Evolutionary conservation across 208 protist genomes (phyloP), one percentile per base, ranked within the genome.

Genomic region (Porcisia deanei): DNA sequence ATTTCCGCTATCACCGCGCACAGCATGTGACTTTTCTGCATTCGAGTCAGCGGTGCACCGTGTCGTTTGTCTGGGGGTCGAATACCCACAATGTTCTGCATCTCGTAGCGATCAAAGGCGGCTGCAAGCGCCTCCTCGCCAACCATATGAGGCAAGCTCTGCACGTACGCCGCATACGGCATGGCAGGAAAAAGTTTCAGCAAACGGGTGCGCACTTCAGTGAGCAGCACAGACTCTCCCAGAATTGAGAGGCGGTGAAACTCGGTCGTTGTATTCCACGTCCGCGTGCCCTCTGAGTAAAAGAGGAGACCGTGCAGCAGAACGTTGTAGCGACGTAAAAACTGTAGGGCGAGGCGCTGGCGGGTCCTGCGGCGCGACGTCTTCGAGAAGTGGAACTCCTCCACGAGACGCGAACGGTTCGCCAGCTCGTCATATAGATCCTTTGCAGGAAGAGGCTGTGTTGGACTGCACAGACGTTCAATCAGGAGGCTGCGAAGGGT

Each of bases 301-400:
- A 94, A 97, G 34, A 97, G 79, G 22, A 96, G 81, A 55, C 91
- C 83, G 79, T 97, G 93, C 47, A 97, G 71, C 41, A 97, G 88
- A 5, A 97, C 90, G 77, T 97, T 97, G 79, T 97, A 92, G 3
- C 89, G 80, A 12, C 93, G 88, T 25, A 97, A 73, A 74, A 97
- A 97, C 14, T 82, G 71, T 25, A 97, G 76, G 4, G 86, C 84
- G 25, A 82, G 66, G 14, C 77, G 83, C 47, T 91, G 84, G 9
- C 75, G 73, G 30, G 82, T 83, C n/a, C 90, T 57, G 53, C 93
- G 82, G 22, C 81, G 73, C 14, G 82, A 81, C 12, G 79, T 88
- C 71, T 88, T 91, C 37, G 88, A 53, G 61, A 84, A 85, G 59
- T 85, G 76, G 39, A 97, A 91, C 58, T 97, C 93, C 60, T 88